Conservation (phyloP, 768 basidiomycete genomes). For the Clavaria fumosa region DNA sequence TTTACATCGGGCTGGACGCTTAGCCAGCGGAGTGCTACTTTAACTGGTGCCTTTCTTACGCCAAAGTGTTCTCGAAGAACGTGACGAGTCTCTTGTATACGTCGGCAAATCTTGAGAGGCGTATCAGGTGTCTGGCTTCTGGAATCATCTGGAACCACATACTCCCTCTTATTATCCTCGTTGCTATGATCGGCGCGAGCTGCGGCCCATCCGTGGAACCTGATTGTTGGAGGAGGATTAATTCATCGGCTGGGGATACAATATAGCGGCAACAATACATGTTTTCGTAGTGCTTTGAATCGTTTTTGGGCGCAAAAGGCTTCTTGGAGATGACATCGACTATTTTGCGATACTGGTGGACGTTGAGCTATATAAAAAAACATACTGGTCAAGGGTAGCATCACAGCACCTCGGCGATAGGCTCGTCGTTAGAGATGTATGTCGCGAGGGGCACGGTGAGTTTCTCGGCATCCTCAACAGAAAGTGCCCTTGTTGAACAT, state of each 20-base stretch:
- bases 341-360: constrained; percentile 32
- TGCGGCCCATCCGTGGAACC: constrained; percentile 52
- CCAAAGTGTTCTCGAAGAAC: constrained; percentile 29
- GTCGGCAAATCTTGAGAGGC: constrained; percentile 29
- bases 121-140: too few species aligned
- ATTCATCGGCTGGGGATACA: too few species aligned
- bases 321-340: constrained; percentile 32
- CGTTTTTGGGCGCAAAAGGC: constrained; percentile 31
- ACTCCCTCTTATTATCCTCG: constrained; percentile 43
- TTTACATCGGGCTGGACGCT: too few species aligned
- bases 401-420: constrained; percentile 38
- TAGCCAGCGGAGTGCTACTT: too few species aligned
- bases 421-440: constrained; percentile 45
- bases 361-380: too few species aligned
- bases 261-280: too few species aligned
- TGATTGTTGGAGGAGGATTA: constrained; percentile 10
- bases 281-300: constrained; percentile 32
- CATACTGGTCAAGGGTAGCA: too few species aligned
- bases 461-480: constrained; percentile 32
- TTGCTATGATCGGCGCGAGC: constrained; percentile 43
- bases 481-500: constrained; percentile 29
- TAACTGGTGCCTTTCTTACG: constrained; percentile 1
- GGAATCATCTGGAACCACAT: too few species aligned
- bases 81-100: constrained; percentile 36
- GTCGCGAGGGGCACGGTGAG: constrained; percentile 38